These are phyloP conservation scores for Asterella californica DNA, from an alignment of 225 moss, liverwort and hornwort species.

Conservation along the genomic window DNA sequence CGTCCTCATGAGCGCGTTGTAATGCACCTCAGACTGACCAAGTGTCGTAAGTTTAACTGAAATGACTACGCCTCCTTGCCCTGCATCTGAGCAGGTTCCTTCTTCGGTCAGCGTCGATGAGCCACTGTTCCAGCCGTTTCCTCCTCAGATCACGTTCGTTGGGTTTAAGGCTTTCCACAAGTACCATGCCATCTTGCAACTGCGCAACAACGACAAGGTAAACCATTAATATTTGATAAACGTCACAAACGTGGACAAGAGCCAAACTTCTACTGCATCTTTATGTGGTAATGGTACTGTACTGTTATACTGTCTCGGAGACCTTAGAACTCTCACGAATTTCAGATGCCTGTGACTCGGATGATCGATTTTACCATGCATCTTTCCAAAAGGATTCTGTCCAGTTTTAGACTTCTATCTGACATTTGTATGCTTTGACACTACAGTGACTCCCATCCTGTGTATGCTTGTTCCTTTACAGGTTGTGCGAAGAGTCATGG, in stretches of 20 bases:
- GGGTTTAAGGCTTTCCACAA: slow-evolving; percentile 72
- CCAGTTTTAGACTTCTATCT: no score
- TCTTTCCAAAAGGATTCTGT: background rate
- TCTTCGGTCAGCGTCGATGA: slow-evolving; percentile 57
- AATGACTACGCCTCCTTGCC: background rate
- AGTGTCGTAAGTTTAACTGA: background rate
- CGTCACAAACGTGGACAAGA: background rate
- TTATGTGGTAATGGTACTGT: no score
- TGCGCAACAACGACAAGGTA: slow-evolving; percentile 94
- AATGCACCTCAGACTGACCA: background rate
- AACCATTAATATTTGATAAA: no score
- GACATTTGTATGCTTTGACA: background rate
- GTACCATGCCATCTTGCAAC: slow-evolving; percentile 63
- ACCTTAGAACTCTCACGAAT: background rate
- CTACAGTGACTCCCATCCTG: background rate
- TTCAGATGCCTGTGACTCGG: background rate
- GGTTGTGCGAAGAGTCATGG: slow-evolving; percentile 84
- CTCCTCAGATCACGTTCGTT: slow-evolving; percentile 69
- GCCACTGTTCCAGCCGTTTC: slow-evolving; percentile 89
- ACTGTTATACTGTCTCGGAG: background rate
- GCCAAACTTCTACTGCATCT: no score
- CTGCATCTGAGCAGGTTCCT: slow-evolving; percentile 44
- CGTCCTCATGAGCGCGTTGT: background rate
- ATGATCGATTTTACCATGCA: background rate
- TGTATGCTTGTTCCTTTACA: slow-evolving; percentile 18